Conservation (phyloP, 2,329 filamentous ascomycete species). For the Penicillium glabrum region DNA sequence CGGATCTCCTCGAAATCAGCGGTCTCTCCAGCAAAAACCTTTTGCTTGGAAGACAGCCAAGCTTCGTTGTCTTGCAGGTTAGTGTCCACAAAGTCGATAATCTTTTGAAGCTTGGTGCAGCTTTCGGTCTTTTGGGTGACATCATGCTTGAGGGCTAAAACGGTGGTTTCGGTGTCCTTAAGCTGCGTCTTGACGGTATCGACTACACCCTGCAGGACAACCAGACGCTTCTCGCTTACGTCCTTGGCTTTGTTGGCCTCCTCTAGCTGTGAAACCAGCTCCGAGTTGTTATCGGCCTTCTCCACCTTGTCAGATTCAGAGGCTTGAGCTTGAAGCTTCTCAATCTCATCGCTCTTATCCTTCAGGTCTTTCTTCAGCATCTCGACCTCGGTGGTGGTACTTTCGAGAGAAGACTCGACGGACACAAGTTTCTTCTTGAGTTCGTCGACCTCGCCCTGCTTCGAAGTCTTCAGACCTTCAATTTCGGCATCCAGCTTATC, state of each 20-base stretch:
- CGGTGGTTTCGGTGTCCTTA: conserved; percentile 53
- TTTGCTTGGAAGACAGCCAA: conserved; percentile 38
- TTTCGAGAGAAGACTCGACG: conserved; percentile 33
- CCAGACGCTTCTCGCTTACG: conserved; percentile 52
- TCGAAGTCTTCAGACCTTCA: conserved; percentile 41
- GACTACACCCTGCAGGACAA: conserved; percentile 57
- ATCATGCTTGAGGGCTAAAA: conserved; percentile 47
- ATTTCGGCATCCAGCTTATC: conserved; percentile 51
- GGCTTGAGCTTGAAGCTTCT: conserved; percentile 32
- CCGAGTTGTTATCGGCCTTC: conserved; percentile 20
- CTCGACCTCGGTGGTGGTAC: conserved; percentile 30
- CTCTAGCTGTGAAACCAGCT: conserved; percentile 33
- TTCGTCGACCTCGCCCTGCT: conserved; percentile 44
- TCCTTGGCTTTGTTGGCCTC: conserved; percentile 37
- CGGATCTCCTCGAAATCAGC: conserved; percentile 37
- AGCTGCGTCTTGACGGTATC: conserved; percentile 55
- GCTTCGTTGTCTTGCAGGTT: conserved; percentile 34
- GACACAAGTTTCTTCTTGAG: conserved; percentile 38
- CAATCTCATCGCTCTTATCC: conserved; percentile 42
- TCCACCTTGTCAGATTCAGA: conserved; percentile 21
- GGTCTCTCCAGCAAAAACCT: conserved; percentile 31
- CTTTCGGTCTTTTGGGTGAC: conserved; percentile 40
- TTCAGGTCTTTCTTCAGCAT: conserved; percentile 40
- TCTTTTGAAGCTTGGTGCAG: conserved; percentile 32
- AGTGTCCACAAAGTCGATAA: conserved; percentile 43